Base-by-base conservation (phyloP, 371 early-diverging fungal species). In the Circinella minor region DNA sequence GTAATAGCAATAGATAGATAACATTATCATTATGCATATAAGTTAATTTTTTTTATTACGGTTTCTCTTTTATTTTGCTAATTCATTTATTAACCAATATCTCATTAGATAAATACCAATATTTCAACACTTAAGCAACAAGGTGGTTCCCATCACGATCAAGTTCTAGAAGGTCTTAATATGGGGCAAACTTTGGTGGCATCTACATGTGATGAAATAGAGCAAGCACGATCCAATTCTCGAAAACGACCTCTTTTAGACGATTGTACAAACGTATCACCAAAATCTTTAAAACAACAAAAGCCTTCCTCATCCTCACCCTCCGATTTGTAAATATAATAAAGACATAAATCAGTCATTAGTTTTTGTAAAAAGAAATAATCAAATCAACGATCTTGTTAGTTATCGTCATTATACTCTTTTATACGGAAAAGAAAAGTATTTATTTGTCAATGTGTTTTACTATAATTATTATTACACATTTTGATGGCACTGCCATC, bases 131-230 rank as follows among this genome's bases (percentile, higher is more conserved):
- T 65, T 36, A 15, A 36, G 20, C 37, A 54, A n/a, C 65, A 54
- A 54, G 65, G 65, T 4, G 51, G 34, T 11, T 48, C n/a, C 6
- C 65, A 65, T 54, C 48, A 54, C 13, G 18, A 34, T 13, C 34
- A 65, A 49, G 65, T 65, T 7, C 17, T 65, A 15, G 48, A 65
- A 34, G 49, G 10, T 14, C n/a, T 65, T 14, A 34, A 11, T 47
- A 54, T n/a, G 4, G 51, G 48, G 10, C 18, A 65, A 7, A 17
- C 20, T n/a, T 13, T 38, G 36, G 51, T 65, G 8, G 15, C 65
- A 51, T 49, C 65, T 14, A 48, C 48, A 10, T 65, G 65, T 36
- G 54, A 65, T 17, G 65, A 65, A n/a, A 65, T 65, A 10, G 14
- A 18, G 3, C 54, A 38, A 54, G 37, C 48, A 46, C 43, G 34